phyloP scores from a whole-genome alignment of 495 filamentous ascomycete species.

The Bombardia bombarda region DNA sequence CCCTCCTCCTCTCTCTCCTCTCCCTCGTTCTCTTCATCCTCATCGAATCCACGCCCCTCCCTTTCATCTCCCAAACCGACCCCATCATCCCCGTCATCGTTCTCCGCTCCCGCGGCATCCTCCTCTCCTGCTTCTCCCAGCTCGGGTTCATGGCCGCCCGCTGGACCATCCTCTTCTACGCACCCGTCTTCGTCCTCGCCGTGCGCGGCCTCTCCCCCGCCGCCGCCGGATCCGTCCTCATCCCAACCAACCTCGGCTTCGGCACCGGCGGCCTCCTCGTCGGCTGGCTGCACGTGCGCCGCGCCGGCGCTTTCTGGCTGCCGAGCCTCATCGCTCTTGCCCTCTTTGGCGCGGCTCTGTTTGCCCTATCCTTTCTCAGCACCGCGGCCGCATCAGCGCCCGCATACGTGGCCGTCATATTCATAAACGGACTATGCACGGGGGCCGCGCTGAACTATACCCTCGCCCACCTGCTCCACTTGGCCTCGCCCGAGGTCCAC shows the following conservation, averaged over 20 bases:
- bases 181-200: conserved; percentile 65
- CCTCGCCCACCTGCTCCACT: conserved; percentile 63
- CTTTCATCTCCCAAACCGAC: too few relatives aligned
- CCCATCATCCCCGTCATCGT: conserved; percentile 65
- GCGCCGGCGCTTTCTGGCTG: conserved; percentile 56
- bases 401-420: conserved; percentile 47
- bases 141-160: conserved; percentile 67
- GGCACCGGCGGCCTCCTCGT: conserved; percentile 60
- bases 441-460: conserved; percentile 70
- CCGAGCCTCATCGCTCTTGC: conserved; percentile 46
- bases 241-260: conserved; percentile 72
- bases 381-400: conserved; percentile 35
- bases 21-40: conserved; percentile 50
- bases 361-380: conserved; percentile 41
- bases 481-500: conserved; percentile 53
- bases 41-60: conserved; percentile 49
- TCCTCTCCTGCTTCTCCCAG: conserved; percentile 61
- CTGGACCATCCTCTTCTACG: conserved; percentile 71
- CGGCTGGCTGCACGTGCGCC: conserved; percentile 63
- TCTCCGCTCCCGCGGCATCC: conserved; percentile 52
- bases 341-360: conserved; percentile 45
- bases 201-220: conserved; percentile 58
- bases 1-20: conserved; percentile 47
- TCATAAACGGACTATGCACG: conserved; percentile 60
- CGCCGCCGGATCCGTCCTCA: conserved; percentile 58